Percentiles rank a stretch among this genome's conserved stretches.
phyloP scores from a whole-genome alignment of 352 stramenopile genomes.

The Halophytophthora polymorphica region DNA sequence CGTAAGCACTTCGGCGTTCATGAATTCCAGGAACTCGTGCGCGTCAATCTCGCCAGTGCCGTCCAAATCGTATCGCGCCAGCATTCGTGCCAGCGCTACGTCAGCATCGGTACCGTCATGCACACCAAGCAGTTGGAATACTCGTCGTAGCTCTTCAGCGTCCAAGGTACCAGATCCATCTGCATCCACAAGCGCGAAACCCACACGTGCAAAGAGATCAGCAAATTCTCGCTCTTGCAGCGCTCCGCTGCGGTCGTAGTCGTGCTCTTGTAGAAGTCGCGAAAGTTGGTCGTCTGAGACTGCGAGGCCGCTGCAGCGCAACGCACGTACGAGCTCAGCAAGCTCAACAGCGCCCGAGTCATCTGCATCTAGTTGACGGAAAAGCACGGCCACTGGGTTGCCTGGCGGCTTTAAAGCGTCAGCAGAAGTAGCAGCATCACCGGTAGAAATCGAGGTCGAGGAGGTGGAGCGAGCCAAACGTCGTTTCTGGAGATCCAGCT shows the following conservation, averaged over 20 bases:
- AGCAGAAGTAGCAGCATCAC: background rate
- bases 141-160: slow-evolving; percentile 40
- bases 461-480: slow-evolving; percentile 5
- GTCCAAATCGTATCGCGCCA: slow-evolving; percentile 64
- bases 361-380: slow-evolving; percentile 48
- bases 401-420: slow-evolving; percentile 1
- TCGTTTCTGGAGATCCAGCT: slow-evolving; percentile 19
- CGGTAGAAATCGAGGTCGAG: background rate
- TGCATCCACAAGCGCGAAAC: slow-evolving; percentile 57
- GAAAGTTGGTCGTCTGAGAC: slow-evolving; percentile 32
- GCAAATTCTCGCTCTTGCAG: slow-evolving; percentile 49
- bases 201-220: slow-evolving; percentile 53
- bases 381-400: slow-evolving; percentile 32
- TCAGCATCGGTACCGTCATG: slow-evolving; percentile 31
- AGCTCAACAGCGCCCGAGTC: slow-evolving; percentile 43
- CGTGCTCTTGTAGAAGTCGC: slow-evolving; percentile 41
- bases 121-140: slow-evolving; percentile 53
- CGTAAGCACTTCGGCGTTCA: slow-evolving; percentile 48
- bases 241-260: slow-evolving; percentile 47
- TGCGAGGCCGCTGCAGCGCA: slow-evolving; percentile 32
- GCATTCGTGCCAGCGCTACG: slow-evolving; percentile 35
- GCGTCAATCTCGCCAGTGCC: slow-evolving; percentile 71
- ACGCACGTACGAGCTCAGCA: slow-evolving; percentile 28
- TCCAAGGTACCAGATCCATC: slow-evolving; percentile 57
- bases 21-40: slow-evolving; percentile 73